Percentiles rank a stretch among this genome's conserved stretches.
These are phyloP conservation scores for Wickerhamomyces hampshirensis DNA, from an alignment of 805 yeast species.

Conservation along the genomic window DNA sequence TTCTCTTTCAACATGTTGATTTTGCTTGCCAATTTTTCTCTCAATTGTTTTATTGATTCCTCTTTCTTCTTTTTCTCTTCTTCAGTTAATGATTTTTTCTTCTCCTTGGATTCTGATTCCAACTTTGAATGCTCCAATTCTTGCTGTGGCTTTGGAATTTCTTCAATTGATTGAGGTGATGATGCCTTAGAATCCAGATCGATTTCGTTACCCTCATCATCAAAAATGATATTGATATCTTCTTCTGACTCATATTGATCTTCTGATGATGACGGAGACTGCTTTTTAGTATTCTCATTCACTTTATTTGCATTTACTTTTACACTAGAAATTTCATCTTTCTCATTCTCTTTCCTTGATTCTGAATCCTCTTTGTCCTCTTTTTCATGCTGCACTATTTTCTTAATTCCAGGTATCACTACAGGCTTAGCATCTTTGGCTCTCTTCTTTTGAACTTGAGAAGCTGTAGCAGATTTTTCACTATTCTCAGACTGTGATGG, in stretches of 20 bases:
- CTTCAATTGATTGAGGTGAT: slow-evolving; percentile 1
- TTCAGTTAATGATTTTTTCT: slow-evolving; percentile 30
- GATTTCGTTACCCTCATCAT: slow-evolving; percentile 64
- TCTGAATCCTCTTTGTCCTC: slow-evolving; percentile 14
- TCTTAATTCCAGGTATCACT: slow-evolving; percentile 32
- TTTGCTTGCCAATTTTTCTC: slow-evolving; percentile 73
- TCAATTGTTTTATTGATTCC: slow-evolving; percentile 58
- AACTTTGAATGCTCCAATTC: not conserved
- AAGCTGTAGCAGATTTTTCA: slow-evolving; percentile 49
- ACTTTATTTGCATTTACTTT: slow-evolving; percentile 17
- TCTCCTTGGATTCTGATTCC: slow-evolving; percentile 15
- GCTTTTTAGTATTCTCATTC: slow-evolving; percentile 5
- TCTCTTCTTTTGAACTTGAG: slow-evolving; percentile 52
- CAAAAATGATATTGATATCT: slow-evolving; percentile 46
- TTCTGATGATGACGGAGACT: no score
- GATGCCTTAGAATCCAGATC: slow-evolving; percentile 14
- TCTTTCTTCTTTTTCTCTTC: slow-evolving; percentile 47
- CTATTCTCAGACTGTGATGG: slow-evolving; percentile 50
- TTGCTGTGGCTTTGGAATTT: slow-evolving; percentile 6
- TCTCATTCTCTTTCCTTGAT: slow-evolving; percentile 17
- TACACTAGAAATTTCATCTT: slow-evolving; percentile 19
- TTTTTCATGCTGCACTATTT: slow-evolving; percentile 8
- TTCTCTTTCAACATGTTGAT: slow-evolving; percentile 66
- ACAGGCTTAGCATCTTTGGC: slow-evolving; percentile 48
- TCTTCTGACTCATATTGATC: slow-evolving; percentile 29